These are phyloP conservation scores for Fraxinus greggii DNA, from an alignment of 305 asterid genomes.

Conservation along the genomic window DNA sequence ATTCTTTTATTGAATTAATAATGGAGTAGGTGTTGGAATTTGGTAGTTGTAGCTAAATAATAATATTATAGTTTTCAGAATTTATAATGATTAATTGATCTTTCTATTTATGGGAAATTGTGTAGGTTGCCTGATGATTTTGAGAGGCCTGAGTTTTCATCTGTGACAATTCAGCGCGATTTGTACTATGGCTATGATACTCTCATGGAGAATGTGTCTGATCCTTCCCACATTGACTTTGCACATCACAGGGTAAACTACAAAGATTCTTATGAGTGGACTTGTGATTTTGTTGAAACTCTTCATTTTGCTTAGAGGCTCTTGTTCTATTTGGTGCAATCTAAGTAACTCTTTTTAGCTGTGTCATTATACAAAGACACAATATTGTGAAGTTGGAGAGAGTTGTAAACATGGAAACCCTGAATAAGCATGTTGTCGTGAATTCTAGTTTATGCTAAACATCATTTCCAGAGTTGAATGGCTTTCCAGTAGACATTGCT, in stretches of 20 bases:
- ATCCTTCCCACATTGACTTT: slow-evolving; percentile 98
- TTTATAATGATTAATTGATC: slow-evolving; percentile 4
- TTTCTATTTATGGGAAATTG: slow-evolving; percentile 24
- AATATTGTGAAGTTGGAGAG: neutral
- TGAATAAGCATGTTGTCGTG: neutral
- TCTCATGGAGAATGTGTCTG: slow-evolving; percentile 98
- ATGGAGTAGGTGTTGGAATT: slow-evolving; percentile 12
- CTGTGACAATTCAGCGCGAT: slow-evolving; percentile 95
- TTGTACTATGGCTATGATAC: slow-evolving; percentile 93
- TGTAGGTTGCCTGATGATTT: slow-evolving; percentile 96
- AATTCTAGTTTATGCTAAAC: neutral
- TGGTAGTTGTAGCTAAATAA: slow-evolving; percentile 14
- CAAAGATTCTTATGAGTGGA: neutral
- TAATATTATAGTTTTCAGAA: neutral
- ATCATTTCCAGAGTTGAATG: neutral
- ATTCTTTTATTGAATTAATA: slow-evolving; percentile 15
- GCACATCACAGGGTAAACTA: slow-evolving; percentile 89
- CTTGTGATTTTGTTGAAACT: neutral
- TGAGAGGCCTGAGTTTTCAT: slow-evolving; percentile 80
- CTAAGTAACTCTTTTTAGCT: neutral
- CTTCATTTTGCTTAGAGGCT: neutral
- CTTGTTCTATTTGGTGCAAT: neutral
- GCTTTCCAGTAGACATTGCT: neutral
- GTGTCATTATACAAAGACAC: neutral
- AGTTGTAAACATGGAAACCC: neutral